Evolutionary conservation across 2,329 filamentous ascomycete species (phyloP), one percentile per base, ranked within the genome.

Genomic region (Cladophialophora exuberans): DNA sequence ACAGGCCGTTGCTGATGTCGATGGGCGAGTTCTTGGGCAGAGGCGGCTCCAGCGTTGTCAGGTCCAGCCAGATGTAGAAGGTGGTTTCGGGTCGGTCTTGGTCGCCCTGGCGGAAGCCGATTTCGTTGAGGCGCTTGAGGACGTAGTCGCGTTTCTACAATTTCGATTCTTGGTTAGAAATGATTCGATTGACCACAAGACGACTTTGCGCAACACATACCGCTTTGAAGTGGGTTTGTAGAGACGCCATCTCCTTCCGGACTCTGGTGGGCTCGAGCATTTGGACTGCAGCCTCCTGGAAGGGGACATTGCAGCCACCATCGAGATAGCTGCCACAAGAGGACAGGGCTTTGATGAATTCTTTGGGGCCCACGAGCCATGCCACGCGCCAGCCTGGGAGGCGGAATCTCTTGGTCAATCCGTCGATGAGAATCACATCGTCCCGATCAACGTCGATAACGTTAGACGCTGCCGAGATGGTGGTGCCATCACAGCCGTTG

Each of bases 311-410:
- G 72, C 91, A 90, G 64, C 93, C 93, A 65, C 93, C 93, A 67
- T 97, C 93, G 35, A 97, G 86, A 76, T 97, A 97, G 33, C 88
- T 93, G 56, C 93, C 93, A 69, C 92, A 96, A 33, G 88, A 92
- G 53, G 90, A 90, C 62, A 97, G 92, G 25, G 93, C 92, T 72
- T 89, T 87, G 76, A 97, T 90, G 74, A 96, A 97, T 67, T 96
- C 92, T 79, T 96, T 97, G 62, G 93, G 93, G 1, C 93, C 93
- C 52, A 97, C 72, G 64, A 97, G 91, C 93, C 93, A 97, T 5
- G 93, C 92, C 38, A 97, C 92, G 70, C 93, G 88, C 91, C 93
- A 97, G 59, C 93, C 93, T 1, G 93, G 93, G 26, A 97, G 85
- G 64, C 93, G 87, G 83, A 97, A 97, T 59, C 93, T 88, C 82